Percentiles rank a stretch among this genome's conserved stretches.
Evolutionary conservation across 129 eudicot species (phyloP).

Genomic region (Helianthus annuus): HanXRQr2.0-SUNRISE NC_035448.2:201646373-201646872

Average conservation of each 20-base stretch:
- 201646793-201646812: not conserved
- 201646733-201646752: not conserved
- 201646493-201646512: too few species aligned
- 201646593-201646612: too few species aligned
- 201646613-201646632: not conserved
- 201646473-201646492: too few species aligned
- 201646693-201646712: not conserved
- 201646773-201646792: not conserved
- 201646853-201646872: conserved; percentile 9
- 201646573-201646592: too few species aligned
- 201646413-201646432: too few species aligned
- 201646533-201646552: too few species aligned
- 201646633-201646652: not conserved
- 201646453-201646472: too few species aligned
- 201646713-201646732: not conserved
- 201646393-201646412: too few species aligned
- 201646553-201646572: too few species aligned
- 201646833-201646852: conserved; percentile 16
- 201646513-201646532: too few species aligned
- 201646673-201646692: not conserved
- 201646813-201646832: not conserved
- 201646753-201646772: not conserved
- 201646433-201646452: too few species aligned
- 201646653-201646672: not conserved
- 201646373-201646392: too few species aligned